Percentiles rank a stretch among this genome's conserved stretches.
phyloP scores from a whole-genome alignment of 352 stramenopile species.

The Globisporangium polare region DNA sequence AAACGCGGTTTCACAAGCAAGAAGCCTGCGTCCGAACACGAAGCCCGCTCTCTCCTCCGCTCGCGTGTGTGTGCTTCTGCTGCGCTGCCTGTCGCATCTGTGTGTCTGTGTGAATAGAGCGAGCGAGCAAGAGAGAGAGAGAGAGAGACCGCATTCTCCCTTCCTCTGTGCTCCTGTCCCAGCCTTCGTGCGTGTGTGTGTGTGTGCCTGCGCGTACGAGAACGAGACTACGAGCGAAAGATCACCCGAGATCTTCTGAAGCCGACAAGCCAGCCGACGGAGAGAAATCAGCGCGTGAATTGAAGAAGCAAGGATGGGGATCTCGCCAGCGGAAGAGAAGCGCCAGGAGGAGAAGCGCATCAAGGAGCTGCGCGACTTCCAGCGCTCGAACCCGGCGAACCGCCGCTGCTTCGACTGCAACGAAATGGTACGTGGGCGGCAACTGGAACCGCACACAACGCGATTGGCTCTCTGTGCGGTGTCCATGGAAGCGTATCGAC shows the following conservation, averaged over 20 bases:
- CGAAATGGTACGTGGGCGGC: slow-evolving; percentile 59
- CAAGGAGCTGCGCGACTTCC: slow-evolving; percentile 85
- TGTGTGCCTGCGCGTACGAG: background rate
- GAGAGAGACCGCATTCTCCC: background rate
- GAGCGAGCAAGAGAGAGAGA: background rate
- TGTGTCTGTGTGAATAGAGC: background rate
- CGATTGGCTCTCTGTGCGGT: too few relatives aligned
- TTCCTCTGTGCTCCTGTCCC: background rate
- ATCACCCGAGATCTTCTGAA: background rate
- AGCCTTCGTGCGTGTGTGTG: background rate
- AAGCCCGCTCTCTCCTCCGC: too few relatives aligned
- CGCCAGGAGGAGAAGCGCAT: slow-evolving; percentile 76
- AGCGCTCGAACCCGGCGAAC: slow-evolving; percentile 65
- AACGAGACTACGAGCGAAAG: background rate
- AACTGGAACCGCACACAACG: background rate
- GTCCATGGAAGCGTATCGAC: background rate
- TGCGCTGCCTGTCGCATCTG: background rate
- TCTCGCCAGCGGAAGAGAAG: slow-evolving; percentile 62
- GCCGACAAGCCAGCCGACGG: background rate
- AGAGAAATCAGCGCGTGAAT: too few relatives aligned
- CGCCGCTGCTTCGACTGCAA: slow-evolving; percentile 90
- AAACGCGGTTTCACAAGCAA: background rate
- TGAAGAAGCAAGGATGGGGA: background rate
- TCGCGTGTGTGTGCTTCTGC: too few relatives aligned
- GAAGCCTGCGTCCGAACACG: too few relatives aligned